Percentiles rank a stretch among this genome's conserved stretches.
Evolutionary conservation across 2,329 filamentous ascomycete species (phyloP).

Genomic region (Cryphonectria nitschkei): DNA sequence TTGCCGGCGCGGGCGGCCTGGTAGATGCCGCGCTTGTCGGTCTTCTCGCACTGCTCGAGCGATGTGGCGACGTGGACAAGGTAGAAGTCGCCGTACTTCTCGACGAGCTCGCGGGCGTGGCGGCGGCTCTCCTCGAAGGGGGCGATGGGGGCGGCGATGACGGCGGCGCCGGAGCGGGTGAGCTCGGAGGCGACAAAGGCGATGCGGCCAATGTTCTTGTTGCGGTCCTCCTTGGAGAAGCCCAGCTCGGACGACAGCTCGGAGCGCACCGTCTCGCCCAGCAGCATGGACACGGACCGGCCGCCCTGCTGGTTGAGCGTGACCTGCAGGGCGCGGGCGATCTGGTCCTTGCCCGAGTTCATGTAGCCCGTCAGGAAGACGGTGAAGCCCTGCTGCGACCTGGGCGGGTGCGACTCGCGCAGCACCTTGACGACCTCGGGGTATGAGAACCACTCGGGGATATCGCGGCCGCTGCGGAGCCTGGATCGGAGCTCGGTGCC

Average conservation of each 20-base stretch:
- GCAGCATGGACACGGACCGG: conserved; percentile 88
- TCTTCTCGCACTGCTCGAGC: conserved; percentile 92
- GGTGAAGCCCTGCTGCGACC: conserved; percentile 92
- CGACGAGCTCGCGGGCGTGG: conserved; percentile 80
- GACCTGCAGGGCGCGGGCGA: conserved; percentile 92
- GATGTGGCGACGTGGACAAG: conserved; percentile 93
- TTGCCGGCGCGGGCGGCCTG: conserved; percentile 80
- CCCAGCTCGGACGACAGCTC: conserved; percentile 95
- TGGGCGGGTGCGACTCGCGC: conserved; percentile 92
- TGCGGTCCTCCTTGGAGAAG: conserved; percentile 90
- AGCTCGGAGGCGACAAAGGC: conserved; percentile 95
- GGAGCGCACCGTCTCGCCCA: conserved; percentile 91
- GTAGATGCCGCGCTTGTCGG: conserved; percentile 91
- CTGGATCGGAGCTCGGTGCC: conserved; percentile 90
- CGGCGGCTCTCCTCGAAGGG: conserved; percentile 81
- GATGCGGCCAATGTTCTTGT: conserved; percentile 94
- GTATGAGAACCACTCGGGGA: conserved; percentile 99
- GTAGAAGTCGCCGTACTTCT: conserved; percentile 90
- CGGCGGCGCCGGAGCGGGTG: conserved; percentile 88
- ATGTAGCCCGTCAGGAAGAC: conserved; percentile 97
- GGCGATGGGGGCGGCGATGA: conserved; percentile 95
- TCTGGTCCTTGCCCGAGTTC: conserved; percentile 96
- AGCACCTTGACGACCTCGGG: conserved; percentile 97
- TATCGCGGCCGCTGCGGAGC: conserved; percentile 88
- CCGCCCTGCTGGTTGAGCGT: conserved; percentile 98